Percentiles rank a stretch among this genome's conserved stretches.
phyloP scores from a whole-genome alignment of 768 basidiomycete genomes.

The Tricholoma sp. region DNA sequence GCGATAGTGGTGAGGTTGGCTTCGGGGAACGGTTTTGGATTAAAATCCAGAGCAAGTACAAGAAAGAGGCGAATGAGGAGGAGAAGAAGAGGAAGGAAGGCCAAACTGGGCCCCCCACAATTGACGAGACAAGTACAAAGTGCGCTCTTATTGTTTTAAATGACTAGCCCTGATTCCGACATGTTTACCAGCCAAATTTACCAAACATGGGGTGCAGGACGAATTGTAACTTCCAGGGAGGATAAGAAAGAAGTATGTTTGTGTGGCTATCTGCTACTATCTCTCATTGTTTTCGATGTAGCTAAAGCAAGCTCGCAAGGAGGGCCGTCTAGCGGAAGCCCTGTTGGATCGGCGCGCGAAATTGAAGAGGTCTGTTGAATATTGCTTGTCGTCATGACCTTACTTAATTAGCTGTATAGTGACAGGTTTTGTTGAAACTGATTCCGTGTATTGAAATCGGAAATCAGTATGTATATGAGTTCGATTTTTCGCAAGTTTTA shows the following conservation, averaged over 20 bases:
- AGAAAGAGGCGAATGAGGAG: constrained; percentile 76
- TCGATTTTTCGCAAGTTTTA: too few species aligned
- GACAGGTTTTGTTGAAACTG: constrained; percentile 46
- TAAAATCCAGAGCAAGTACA: constrained; percentile 86
- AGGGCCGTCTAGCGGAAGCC: constrained; percentile 76
- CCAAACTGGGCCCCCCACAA: constrained; percentile 40
- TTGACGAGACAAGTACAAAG: constrained; percentile 76
- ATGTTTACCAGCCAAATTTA: constrained; percentile 48
- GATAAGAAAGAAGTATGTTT: constrained; percentile 68
- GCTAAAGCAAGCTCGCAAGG: constrained; percentile 75
- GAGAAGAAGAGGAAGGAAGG: constrained; percentile 55
- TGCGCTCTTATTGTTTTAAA: constrained; percentile 29
- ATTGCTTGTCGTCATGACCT: not conserved
- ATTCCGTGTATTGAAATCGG: not conserved
- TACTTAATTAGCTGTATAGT: constrained; percentile 18
- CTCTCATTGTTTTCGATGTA: constrained; percentile 19
- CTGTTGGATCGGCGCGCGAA: constrained; percentile 77
- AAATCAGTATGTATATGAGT: too few species aligned
- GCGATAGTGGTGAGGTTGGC: constrained; percentile 81
- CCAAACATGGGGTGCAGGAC: constrained; percentile 84
- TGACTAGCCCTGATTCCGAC: not conserved
- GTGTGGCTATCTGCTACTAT: constrained; percentile 3
- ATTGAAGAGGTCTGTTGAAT: constrained; percentile 61
- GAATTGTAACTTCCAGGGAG: constrained; percentile 58
- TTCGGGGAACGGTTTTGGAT: constrained; percentile 86